Percentiles rank a stretch among this genome's conserved stretches.
Evolutionary conservation across 164 flowering plant species (phyloP).

Genomic region (Akebia trifoliata): DNA sequence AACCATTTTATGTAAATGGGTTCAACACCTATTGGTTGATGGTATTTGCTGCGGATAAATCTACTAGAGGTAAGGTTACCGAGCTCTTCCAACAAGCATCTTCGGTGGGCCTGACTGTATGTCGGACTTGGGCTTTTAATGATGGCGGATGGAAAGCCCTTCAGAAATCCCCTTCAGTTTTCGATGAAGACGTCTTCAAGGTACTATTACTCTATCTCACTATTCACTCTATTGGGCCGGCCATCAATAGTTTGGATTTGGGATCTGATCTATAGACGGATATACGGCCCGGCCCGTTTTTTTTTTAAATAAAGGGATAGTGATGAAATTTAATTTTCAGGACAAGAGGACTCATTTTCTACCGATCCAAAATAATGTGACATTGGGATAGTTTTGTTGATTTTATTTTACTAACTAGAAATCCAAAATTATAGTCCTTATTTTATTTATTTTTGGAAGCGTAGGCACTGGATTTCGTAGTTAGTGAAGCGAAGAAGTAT

Average conservation of each 20-base stretch:
- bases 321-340: too few relatives aligned
- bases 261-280: too few relatives aligned
- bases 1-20: slow-evolving; percentile 79
- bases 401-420: too few relatives aligned
- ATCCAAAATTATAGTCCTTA: neutral
- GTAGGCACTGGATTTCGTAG: slow-evolving; percentile 93
- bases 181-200: slow-evolving; percentile 89
- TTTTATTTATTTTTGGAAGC: neutral
- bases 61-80: slow-evolving; percentile 72
- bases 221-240: too few relatives aligned
- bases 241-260: too few relatives aligned
- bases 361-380: too few relatives aligned
- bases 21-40: slow-evolving; percentile 97
- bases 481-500: slow-evolving; percentile 81
- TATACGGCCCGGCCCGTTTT: too few relatives aligned
- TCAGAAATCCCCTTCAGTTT: slow-evolving; percentile 81
- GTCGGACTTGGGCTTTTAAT: slow-evolving; percentile 97
- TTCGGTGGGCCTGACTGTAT: slow-evolving; percentile 73
- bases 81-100: slow-evolving; percentile 82
- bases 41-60: slow-evolving; percentile 80
- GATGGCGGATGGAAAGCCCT: slow-evolving; percentile 96
- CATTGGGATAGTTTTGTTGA: too few relatives aligned
- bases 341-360: too few relatives aligned
- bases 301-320: too few relatives aligned
- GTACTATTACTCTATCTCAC: slow-evolving; percentile 22